Evolutionary conservation across 345 rosid species (phyloP).

Genomic region (Eucalyptus leucophloia): DNA sequence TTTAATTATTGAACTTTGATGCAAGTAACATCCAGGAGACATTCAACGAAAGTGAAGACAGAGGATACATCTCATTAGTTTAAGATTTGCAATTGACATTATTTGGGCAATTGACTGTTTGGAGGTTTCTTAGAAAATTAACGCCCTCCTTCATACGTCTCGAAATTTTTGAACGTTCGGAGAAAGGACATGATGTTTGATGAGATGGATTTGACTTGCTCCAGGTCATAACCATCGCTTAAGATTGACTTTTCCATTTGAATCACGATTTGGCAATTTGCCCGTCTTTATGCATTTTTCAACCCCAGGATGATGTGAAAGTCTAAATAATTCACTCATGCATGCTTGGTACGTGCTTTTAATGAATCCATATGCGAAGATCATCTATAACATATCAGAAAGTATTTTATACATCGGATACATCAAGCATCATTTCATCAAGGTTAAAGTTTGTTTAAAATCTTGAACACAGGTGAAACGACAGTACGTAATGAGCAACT

Average conservation of each 20-base stretch:
- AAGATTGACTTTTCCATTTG: too few species aligned
- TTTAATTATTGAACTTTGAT: neutral
- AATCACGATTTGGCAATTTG: neutral
- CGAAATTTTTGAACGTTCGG: neutral
- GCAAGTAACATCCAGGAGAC: neutral
- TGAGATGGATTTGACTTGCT: neutral
- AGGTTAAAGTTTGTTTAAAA: too few species aligned
- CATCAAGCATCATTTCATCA: accelerated
- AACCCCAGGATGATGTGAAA: too few species aligned
- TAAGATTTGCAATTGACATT: neutral
- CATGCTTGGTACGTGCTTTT: too few species aligned
- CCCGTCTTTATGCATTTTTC: neutral
- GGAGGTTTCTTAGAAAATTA: neutral
- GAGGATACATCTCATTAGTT: neutral
- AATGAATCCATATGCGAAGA: too few species aligned
- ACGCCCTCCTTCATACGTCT: neutral
- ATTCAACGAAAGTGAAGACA: neutral
- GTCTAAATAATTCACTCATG: too few species aligned
- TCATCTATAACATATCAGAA: too few species aligned
- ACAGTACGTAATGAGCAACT: too few species aligned
- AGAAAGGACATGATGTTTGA: neutral
- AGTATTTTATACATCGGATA: too few species aligned
- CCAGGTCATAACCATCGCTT: neutral
- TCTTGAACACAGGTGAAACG: too few species aligned
- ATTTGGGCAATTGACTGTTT: neutral